Percentiles rank a stretch among this genome's conserved stretches.
Conservation (phyloP, 306 rosid genomes). For the Prunus padus region DNA sequence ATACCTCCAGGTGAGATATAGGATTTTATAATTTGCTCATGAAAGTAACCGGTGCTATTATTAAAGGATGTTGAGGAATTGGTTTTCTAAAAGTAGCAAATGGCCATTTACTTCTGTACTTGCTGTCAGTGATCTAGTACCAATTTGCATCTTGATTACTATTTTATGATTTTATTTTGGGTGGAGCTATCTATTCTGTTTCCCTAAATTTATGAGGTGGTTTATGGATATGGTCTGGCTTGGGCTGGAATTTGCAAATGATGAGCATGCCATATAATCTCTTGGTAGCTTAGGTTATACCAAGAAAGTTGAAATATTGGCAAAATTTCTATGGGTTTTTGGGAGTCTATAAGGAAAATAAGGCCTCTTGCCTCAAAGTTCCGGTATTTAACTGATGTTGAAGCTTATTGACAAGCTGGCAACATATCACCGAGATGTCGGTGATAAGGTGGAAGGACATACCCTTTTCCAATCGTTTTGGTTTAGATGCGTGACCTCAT, state of each 20-base stretch:
- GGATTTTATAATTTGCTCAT: not conserved
- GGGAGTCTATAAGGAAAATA: not conserved
- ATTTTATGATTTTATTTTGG: not conserved
- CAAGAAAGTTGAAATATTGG: conserved; percentile 1
- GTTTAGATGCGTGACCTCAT: not conserved
- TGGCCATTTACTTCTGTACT: not conserved
- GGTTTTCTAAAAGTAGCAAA: not conserved
- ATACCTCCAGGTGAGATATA: conserved; percentile 80
- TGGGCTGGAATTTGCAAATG: not conserved
- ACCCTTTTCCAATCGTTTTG: conserved; percentile 6
- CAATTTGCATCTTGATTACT: not conserved
- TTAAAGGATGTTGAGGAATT: not conserved
- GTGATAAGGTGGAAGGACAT: not conserved
- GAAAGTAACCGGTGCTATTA: not conserved
- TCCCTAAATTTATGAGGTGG: not conserved
- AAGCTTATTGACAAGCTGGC: not conserved
- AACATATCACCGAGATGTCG: not conserved
- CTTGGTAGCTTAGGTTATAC: not conserved
- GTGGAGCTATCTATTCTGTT: not conserved
- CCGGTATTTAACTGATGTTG: not conserved
- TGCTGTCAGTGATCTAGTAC: not conserved
- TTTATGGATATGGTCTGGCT: not conserved
- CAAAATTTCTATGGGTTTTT: not conserved
- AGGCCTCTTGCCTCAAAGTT: not conserved
- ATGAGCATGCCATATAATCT: not conserved